These are phyloP conservation scores for Termitomyces sp. DNA, from an alignment of 768 basidiomycete species.

Conservation along the genomic window DNA sequence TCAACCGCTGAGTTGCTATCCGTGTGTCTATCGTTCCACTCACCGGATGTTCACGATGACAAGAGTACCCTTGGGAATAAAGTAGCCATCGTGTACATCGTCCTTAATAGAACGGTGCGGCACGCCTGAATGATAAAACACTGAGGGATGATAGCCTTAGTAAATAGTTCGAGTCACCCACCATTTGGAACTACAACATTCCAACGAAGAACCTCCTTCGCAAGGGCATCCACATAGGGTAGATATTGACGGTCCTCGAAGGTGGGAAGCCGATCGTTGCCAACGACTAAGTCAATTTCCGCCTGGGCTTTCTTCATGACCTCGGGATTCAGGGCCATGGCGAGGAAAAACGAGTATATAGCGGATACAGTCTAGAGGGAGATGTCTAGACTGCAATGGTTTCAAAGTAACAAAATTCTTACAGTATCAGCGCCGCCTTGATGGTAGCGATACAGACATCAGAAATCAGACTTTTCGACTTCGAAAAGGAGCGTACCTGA, in stretches of 20 bases:
- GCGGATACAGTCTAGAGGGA: constrained; percentile 51
- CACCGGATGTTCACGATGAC: constrained; percentile 49
- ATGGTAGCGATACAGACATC: constrained; percentile 2
- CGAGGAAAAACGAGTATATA: constrained; percentile 56
- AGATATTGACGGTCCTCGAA: constrained; percentile 51
- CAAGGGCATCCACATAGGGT: constrained; percentile 56
- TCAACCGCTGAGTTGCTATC: not conserved
- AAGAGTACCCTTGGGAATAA: constrained; percentile 53
- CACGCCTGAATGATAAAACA: constrained; percentile 25
- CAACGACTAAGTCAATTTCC: constrained; percentile 57
- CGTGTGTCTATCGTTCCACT: not conserved
- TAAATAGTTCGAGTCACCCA: constrained; percentile 2
- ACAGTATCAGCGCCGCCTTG: constrained; percentile 58
- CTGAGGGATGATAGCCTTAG: not conserved
- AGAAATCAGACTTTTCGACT: not conserved
- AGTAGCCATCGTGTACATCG: constrained; percentile 56
- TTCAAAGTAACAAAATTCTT: constrained; percentile 13
- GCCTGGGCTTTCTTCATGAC: constrained; percentile 53
- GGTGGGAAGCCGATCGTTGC: constrained; percentile 53
- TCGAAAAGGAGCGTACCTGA: constrained; percentile 27
- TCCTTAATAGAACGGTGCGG: constrained; percentile 56
- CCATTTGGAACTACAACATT: constrained; percentile 40
- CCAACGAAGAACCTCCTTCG: constrained; percentile 54
- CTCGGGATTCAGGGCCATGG: constrained; percentile 52
- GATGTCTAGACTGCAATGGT: not conserved